These are phyloP conservation scores for Coffea eugenioides DNA, from an alignment of 257 asterid genomes.

Conservation along the genomic window DNA sequence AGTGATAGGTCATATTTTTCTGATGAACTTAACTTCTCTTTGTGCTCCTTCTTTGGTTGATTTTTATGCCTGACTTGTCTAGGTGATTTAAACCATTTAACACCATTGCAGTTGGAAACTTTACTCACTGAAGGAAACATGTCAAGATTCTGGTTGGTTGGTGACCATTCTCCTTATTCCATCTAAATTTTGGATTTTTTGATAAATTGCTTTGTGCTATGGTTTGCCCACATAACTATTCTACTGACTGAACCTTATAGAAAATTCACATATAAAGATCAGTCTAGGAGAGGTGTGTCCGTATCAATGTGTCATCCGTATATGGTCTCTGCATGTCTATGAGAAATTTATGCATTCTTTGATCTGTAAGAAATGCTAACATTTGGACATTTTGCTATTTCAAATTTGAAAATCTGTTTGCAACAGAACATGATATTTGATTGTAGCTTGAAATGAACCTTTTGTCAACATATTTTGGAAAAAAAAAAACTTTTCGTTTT, in stretches of 20 bases:
- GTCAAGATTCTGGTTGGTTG: constrained; percentile 91
- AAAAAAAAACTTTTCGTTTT: too few relatives aligned
- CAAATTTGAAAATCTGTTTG: not conserved
- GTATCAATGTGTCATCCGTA: not conserved
- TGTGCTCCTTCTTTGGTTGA: constrained; percentile 2
- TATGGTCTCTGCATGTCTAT: not conserved
- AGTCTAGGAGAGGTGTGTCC: not conserved
- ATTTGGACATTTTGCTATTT: not conserved
- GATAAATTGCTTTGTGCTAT: not conserved
- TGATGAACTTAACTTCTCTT: not conserved
- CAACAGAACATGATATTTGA: not conserved
- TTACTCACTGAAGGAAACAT: constrained; percentile 85
- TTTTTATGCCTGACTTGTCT: constrained; percentile 21
- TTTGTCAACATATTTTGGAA: not conserved
- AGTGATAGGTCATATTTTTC: not conserved
- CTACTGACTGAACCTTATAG: not conserved
- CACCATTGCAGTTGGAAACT: constrained; percentile 86
- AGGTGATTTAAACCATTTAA: constrained; percentile 76
- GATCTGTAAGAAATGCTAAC: not conserved
- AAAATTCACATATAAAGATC: not conserved
- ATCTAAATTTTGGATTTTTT: not conserved
- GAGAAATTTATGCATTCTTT: not conserved
- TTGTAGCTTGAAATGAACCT: not conserved
- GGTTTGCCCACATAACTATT: not conserved
- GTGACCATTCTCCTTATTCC: constrained; percentile 28